Base-by-base conservation (phyloP, 345 rosid species). In the Eucalyptus dawsonii region DNA sequence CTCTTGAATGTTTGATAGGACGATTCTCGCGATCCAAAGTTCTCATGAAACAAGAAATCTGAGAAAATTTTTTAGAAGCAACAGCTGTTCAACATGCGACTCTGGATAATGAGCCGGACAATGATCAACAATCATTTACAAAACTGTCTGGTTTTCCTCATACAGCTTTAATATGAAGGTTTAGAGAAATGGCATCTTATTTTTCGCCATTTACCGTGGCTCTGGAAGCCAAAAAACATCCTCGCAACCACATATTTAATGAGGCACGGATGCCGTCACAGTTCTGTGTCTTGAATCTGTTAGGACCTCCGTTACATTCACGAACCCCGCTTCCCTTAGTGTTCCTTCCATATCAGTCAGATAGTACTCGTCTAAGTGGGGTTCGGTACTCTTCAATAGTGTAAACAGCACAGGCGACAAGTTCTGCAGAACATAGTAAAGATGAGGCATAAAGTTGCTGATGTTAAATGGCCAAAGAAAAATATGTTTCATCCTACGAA, bases 311-410 rank as follows among this genome's bases (percentile, higher is more conserved):
- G 86, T 76, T 86, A 94, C 89, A 87, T 94, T 89, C 50, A 92
- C 89, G 50, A 95, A 94, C 29, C 97, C 96, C 24, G 87, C 88
- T 88, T 94, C 95, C 47, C 86, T 93, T 65, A 93, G 51, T 72
- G 92, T 90, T 88, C 92, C 94, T 87, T 94, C 95, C 62, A 95
- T 90, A 90, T 94, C 94, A 86, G 95, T 91, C 34, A 92, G 92
- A 88, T 87, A 93, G 89, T 93, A 94, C 87, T 94, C 96, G 17
- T 95, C 93, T 14, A 95, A 81, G 89, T 89, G 94, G 85, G 97
- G 97, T 51, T 95, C 95, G 0, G 97, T 94, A 90, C 95, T 95
- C 94, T 93, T 94, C 92, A 94, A 40, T 81, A 94, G 88, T 37
- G 95, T 93, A 87, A 95, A 93, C 89, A 94, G 92, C 51, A 93